Evolutionary conservation across 208 protist genomes (phyloP).

Genomic region (Crithidia thermophila): DNA sequence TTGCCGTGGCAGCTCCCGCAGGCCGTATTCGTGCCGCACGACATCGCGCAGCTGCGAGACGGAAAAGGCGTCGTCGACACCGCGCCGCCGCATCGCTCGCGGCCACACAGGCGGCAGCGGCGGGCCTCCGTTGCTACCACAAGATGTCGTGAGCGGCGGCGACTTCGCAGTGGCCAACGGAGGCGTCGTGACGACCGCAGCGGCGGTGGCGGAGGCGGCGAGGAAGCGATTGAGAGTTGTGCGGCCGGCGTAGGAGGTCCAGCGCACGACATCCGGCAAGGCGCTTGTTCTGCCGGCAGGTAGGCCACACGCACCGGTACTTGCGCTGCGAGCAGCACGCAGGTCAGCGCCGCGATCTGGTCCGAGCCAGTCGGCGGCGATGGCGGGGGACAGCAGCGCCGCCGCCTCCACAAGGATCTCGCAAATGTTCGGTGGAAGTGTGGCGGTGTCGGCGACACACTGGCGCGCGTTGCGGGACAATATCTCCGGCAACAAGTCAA

Average conservation of each 20-base stretch:
- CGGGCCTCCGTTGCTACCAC: neutral
- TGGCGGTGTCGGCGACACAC: neutral
- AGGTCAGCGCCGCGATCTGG: neutral
- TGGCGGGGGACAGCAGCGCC: conserved; percentile 14
- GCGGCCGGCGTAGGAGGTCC: conserved; percentile 14
- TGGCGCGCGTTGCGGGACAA: neutral
- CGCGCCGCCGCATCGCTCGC: conserved; percentile 4
- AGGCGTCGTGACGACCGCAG: too few relatives aligned
- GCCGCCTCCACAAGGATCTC: conserved; percentile 4
- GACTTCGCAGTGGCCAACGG: neutral
- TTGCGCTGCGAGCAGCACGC: too few relatives aligned
- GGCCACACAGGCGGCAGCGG: conserved; percentile 32
- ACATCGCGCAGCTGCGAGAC: conserved; percentile 16
- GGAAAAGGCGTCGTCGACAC: too few relatives aligned
- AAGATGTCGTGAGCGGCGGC: too few relatives aligned
- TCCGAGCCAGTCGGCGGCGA: conserved; percentile 30
- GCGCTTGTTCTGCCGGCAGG: neutral
- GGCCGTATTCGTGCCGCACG: neutral
- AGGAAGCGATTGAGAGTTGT: neutral
- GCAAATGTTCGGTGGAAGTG: conserved; percentile 1
- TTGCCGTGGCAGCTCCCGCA: conserved; percentile 5
- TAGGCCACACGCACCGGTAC: too few relatives aligned
- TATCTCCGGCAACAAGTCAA: neutral
- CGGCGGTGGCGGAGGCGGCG: neutral
- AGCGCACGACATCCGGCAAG: conserved; percentile 5